Base-by-base conservation (phyloP, 768 basidiomycete species). In the Xerocomus brunneocitrinus region DNA sequence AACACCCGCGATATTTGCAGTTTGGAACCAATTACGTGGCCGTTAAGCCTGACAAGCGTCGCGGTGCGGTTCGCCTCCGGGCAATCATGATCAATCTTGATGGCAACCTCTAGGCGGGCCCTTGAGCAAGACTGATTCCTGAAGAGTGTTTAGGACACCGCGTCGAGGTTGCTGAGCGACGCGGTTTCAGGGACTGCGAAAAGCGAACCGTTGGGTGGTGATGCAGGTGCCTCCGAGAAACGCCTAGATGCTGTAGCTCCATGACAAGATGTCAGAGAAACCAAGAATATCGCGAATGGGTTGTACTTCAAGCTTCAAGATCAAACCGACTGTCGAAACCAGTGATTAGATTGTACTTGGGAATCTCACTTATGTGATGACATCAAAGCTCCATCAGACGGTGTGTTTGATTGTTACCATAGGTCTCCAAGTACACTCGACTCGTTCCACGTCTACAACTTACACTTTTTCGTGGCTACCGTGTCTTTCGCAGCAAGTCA, bases 401-500 rank as follows among this genome's bases (percentile, higher is more conserved):
- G 19, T 19, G 32, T 10, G 32, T 32, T 32, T 32, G 32, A 32
- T 32, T 32, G 32, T 32, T 10, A 32, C 12, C 7, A 32, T 1
- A 19, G 19, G 19, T n/a, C 3, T 12, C 6, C 10, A 34, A 19
- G 39, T 39, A 39, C 41, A n/a, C 42, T 43, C 24, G 43, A 44
- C 13, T 28, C 13, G 14, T 16, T n/a, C 8, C 9, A 10, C 25
- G 6, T n/a, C 25, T 41, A 16, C 24, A 14, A 40, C 43, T 31
- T 30, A 32, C 42, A 13, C 27, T 5, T 28, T 40, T 38, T 12
- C 12, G 5, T 16, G 45, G 56, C 34, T 34, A 39, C 36, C 49
- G 49, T 32, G 9, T 43, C 31, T 9, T 32, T 38, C 57, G 57
- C 35, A 70, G 55, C 47, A 70, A 53, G 35, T 61, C 52, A 14